Conservation (phyloP, 1,139 yeast genomes). For the Sugiyamaella paludigena region DNA sequence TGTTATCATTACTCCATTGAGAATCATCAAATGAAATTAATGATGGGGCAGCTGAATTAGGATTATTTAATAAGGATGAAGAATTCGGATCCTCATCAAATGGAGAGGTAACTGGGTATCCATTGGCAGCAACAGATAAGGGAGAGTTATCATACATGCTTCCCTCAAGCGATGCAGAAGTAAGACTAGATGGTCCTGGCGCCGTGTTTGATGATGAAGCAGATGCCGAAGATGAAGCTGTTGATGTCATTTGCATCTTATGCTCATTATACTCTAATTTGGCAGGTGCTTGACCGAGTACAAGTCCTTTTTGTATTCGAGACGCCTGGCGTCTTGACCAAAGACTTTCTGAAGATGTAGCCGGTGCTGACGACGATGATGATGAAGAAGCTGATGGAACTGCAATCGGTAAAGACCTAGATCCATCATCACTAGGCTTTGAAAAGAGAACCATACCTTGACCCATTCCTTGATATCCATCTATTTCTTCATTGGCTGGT, state of each 20-base stretch:
- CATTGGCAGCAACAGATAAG: constrained; percentile 3
- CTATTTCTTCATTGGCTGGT: constrained; percentile 15
- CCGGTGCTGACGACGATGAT: constrained; percentile 1
- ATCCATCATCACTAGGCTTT: constrained; percentile 5
- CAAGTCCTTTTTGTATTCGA: constrained; percentile 21
- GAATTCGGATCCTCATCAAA: constrained; percentile 16
- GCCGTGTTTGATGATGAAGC: constrained; percentile 3
- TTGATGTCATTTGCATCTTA: neutral
- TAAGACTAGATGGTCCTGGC: neutral
- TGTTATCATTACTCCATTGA: neutral
- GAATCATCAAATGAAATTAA: constrained; percentile 14
- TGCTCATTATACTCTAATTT: constrained; percentile 4
- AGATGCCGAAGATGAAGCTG: neutral
- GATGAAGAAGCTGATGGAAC: constrained; percentile 6
- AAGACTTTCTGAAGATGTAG: constrained; percentile 13
- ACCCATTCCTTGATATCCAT: constrained; percentile 18
- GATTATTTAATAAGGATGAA: constrained; percentile 7
- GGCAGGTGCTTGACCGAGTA: constrained; percentile 13
- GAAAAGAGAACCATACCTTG: constrained; percentile 19
- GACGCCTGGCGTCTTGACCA: constrained; percentile 27
- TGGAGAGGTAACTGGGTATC: constrained; percentile 10
- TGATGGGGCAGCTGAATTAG: constrained; percentile 14
- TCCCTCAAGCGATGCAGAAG: constrained; percentile 7
- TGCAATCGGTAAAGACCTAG: constrained; percentile 7
- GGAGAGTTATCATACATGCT: constrained; percentile 5